Evolutionary conservation across 805 yeast species (phyloP), one percentile per base, ranked within the genome.

Genomic region (Hanseniaspora vineae): DNA sequence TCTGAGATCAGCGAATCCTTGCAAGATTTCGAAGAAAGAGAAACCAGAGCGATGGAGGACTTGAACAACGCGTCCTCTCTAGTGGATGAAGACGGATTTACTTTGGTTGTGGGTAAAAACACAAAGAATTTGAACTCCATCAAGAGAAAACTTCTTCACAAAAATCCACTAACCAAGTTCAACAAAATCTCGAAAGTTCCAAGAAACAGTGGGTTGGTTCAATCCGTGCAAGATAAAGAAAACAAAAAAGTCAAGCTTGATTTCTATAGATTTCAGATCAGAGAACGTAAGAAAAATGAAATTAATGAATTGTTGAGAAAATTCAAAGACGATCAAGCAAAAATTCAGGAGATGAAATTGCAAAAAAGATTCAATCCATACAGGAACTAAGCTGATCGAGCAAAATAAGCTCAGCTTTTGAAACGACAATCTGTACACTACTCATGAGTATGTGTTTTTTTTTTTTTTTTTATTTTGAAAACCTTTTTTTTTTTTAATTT

Each of bases 21-120:
- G 71, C 66, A 65, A 31, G 76, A 76, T 11, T 90, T 88, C 64
- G 84, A 82, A 55, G 66, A 71, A 48, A 76, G 80, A 29, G 97
- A 90, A 61, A 72, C 72, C 51, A 77, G 73, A 50, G 77, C 80
- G 1, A 68, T 69, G 31, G 80, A 77, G 35, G 75, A 73, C 44
- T 62, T 81, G 45, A 71, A 72, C 48, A 69, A 69, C 11, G 77
- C 78, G 68, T 72, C 75, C 29, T 72, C 76, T 42, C 57, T 76
- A 32, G 92, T 88, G 2, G 97, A 89, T 62, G 96, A 84, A 53
- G 97, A 89, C 62, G 97, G 97, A 2, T 89, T 89, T 66, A 87
- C 95, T 0, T 67, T 84, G 58, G 97, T 89, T 42, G 95, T 88
- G 18, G 87, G 92, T 11, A 73, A 85, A 45, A 89, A 85, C 59